These are phyloP conservation scores for Petrea volubilis DNA, from an alignment of 257 asterid species.

Conservation along the genomic window DNA sequence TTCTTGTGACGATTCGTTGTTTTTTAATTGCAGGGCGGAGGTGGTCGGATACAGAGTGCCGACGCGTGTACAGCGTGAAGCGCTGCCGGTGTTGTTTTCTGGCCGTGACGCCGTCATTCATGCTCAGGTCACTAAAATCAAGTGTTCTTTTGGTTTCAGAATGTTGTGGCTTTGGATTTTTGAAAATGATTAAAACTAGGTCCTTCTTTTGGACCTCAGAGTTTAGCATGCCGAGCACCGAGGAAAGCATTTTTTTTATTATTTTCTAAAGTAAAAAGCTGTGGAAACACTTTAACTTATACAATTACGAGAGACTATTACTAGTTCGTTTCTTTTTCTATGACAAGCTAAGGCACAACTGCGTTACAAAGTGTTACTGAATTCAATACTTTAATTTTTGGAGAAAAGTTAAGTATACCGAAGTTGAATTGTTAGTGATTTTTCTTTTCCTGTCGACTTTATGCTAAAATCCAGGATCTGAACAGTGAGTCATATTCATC, in stretches of 20 bases:
- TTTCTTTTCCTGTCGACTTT: not conserved
- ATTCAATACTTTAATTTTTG: not conserved
- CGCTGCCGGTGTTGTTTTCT: constrained; percentile 74
- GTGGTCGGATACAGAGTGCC: constrained; percentile 73
- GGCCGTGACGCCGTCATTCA: constrained; percentile 90
- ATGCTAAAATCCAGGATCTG: not conserved
- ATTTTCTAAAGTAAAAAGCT: not conserved
- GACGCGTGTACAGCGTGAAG: constrained; percentile 69
- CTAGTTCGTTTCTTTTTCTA: not conserved
- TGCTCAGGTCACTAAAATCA: constrained; percentile 68
- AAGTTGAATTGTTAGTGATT: not conserved
- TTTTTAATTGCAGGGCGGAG: constrained; percentile 68
- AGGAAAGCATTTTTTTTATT: not conserved
- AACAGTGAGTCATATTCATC: not conserved
- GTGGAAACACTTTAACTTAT: not conserved
- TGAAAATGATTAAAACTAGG: constrained; percentile 11
- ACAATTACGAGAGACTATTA: not conserved
- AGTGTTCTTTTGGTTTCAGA: constrained; percentile 4
- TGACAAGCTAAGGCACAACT: not conserved
- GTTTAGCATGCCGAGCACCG: not conserved
- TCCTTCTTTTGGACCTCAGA: not conserved
- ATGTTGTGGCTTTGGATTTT: constrained; percentile 11
- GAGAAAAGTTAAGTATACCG: not conserved
- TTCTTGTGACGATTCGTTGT: not conserved
- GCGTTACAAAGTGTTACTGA: not conserved